Evolutionary conservation across 1,284 basidiomycete genomes (phyloP).

Genomic region (Cryptococcus sp.): DNA sequence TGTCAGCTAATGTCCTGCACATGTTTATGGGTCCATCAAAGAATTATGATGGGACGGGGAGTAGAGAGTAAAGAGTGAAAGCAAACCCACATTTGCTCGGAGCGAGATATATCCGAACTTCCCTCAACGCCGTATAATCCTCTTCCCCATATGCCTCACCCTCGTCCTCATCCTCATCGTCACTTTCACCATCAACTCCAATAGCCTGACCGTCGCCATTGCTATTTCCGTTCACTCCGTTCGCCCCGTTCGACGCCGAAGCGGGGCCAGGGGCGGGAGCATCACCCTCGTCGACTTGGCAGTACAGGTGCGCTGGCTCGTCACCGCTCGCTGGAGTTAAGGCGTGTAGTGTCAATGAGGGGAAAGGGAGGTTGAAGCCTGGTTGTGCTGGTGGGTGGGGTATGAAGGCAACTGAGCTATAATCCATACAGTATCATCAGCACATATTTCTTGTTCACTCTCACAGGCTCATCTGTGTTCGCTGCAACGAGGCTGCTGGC

Average conservation of each 20-base stretch:
- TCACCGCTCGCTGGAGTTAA: constrained; percentile 66
- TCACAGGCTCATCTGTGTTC: no score
- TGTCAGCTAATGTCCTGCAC: not conserved
- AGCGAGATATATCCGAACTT: constrained; percentile 71
- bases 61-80: constrained; percentile 5
- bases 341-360: constrained; percentile 83
- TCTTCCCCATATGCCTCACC: constrained; percentile 62
- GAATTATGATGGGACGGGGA: not conserved
- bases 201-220: not conserved
- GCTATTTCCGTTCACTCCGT: not conserved
- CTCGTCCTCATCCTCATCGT: constrained; percentile 29
- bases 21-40: no score
- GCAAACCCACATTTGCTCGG: constrained; percentile 64
- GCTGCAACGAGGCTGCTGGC: not conserved
- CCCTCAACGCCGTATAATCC: constrained; percentile 65
- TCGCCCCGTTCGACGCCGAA: not conserved
- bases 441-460: not conserved
- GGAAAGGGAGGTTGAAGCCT: constrained; percentile 80
- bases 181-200: constrained; percentile 5
- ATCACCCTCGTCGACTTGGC: constrained; percentile 74
- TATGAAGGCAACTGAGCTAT: constrained; percentile 74
- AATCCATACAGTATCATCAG: not conserved
- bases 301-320: constrained; percentile 73
- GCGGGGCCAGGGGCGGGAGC: constrained; percentile 9
- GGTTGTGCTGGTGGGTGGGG: constrained; percentile 57